These are phyloP conservation scores for Isoetes engelmannii DNA, from an alignment of 83 land plant genomes.

Conservation along the genomic window DNA sequence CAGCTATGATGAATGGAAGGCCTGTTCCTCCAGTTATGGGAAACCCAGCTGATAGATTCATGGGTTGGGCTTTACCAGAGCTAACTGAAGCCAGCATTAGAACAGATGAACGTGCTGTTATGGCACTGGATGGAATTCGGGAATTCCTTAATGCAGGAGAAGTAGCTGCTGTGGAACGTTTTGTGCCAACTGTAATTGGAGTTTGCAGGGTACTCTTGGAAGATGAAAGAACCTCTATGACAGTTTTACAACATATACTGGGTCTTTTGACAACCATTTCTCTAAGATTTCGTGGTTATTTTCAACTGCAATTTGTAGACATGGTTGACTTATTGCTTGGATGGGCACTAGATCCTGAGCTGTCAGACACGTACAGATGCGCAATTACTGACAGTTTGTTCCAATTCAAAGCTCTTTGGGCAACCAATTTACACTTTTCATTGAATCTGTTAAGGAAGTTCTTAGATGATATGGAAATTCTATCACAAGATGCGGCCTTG, in stretches of 20 bases:
- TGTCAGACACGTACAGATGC: slow-evolving; percentile 57
- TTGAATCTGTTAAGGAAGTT: slow-evolving; percentile 63
- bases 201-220: slow-evolving; percentile 82
- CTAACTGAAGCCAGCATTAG: slow-evolving; percentile 38
- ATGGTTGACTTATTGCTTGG: slow-evolving; percentile 91
- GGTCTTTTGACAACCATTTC: slow-evolving; percentile 56
- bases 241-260: slow-evolving; percentile 52
- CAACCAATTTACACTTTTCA: slow-evolving; percentile 61
- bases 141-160: slow-evolving; percentile 71
- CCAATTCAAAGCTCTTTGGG: slow-evolving; percentile 84
- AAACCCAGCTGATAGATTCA: slow-evolving; percentile 47
- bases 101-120: slow-evolving; percentile 37
- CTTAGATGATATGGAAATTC: slow-evolving; percentile 79
- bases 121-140: slow-evolving; percentile 57
- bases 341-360: slow-evolving; percentile 85
- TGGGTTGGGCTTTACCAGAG: slow-evolving; percentile 71
- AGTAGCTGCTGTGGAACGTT: slow-evolving; percentile 46
- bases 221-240: slow-evolving; percentile 77
- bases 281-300: slow-evolving; percentile 43
- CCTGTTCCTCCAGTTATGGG: slow-evolving; percentile 37
- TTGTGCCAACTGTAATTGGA: slow-evolving; percentile 58
- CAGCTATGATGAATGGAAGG: slow-evolving; percentile 35
- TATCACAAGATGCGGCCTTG: slow-evolving; percentile 54
- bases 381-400: slow-evolving; percentile 69
- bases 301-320: slow-evolving; percentile 79